Base-by-base conservation (phyloP, 2,329 filamentous ascomycete species). In the Mariannaea sp. region DNA sequence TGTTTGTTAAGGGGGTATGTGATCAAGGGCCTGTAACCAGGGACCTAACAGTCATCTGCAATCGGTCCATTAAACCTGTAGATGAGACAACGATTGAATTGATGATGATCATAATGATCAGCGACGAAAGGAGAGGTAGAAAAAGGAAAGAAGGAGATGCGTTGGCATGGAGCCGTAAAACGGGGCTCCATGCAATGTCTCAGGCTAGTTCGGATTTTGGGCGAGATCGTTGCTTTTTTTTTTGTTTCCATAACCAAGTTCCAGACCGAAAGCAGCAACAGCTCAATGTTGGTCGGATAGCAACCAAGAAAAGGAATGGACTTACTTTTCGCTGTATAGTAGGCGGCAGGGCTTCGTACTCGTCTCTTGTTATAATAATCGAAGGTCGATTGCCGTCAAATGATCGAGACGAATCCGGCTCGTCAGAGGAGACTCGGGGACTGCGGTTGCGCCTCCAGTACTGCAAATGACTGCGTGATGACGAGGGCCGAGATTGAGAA, bases 321-420 rank as follows among this genome's bases (percentile, higher is more conserved):
- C 80, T 75, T 71, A 84, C 81, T 73, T 84, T 84, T 69, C 81
- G 75, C 64, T 79, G 75, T 47, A 84, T 75, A 13, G 80, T 79
- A 19, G 77, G 78, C 16, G 81, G 81, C 9, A 84, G 70, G 33
- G 76, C 75, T 58, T 82, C 77, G 54, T 81, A 82, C 46, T 75
- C 72, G 26, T 71, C 65, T 55, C 60, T 72, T 2, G 73, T 74
- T 58, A 74, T 71, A 17, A 56, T 58, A 41, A 57, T 61, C 24
- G 68, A 65, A 42, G 65, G 57, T n/a, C 56, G 57, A 45, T 35
- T 36, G 17, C 53, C 60, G n/a, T 64, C 60, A 20, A 57, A 50
- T 12, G 58, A 46, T 20, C 55, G 40, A 5, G 58, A 50, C 20
- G 55, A 46, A 17, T 53, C 47, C 32, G 42, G 51, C 16, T 47